Base-by-base conservation (phyloP, 2,329 filamentous ascomycete species). In the Alternaria sp. region DNA sequence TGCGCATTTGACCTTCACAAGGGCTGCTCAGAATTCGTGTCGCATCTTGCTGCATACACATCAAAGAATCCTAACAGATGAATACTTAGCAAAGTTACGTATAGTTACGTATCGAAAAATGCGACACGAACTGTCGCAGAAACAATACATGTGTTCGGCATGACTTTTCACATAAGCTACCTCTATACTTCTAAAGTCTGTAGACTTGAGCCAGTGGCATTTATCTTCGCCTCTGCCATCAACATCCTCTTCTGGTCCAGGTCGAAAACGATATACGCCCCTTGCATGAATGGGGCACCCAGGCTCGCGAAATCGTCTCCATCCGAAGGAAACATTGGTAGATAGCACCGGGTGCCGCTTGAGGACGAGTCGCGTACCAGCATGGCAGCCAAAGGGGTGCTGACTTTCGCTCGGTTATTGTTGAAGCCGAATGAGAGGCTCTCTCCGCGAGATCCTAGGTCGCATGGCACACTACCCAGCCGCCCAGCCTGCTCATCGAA, bases 21-120 rank as follows among this genome's bases (percentile, higher is more conserved):
- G 1, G 0, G 15, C 32, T 36, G 8, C 7, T n/a, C 15, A 36
- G 32, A 36, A 36, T n/a, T n/a, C 4, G 32, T 36, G 32, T 36
- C 32, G 32, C 32, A 36, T 36, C 15, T n/a, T 36, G 32, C 32
- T 36, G 15, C 15, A 36, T n/a, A 36, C 32, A 36, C 15, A n/a
- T 3, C 32, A 36, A 1, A 36, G 2, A 36, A 36, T n/a, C 8
- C 4, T 36, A 1, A 36, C 0, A 36, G n/a, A 36, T 3, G 15
- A 36, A 3, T 10, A 0, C 32, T 36, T 5, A 0, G 1, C 15
- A n/a, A 0, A 36, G 4, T 10, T 1, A 36, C 10, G 32, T 36
- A 36, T 36, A n/a, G 13, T n/a, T 9, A n/a, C n/a, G n/a, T n/a
- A n/a, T n/a, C 32, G 15, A n/a, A 5, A n/a, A 36, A n/a, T 0